Evolutionary conservation across 495 filamentous ascomycete species (phyloP), one percentile per base, ranked within the genome.

Genomic region (Barbatosphaeria neglecta): DNA sequence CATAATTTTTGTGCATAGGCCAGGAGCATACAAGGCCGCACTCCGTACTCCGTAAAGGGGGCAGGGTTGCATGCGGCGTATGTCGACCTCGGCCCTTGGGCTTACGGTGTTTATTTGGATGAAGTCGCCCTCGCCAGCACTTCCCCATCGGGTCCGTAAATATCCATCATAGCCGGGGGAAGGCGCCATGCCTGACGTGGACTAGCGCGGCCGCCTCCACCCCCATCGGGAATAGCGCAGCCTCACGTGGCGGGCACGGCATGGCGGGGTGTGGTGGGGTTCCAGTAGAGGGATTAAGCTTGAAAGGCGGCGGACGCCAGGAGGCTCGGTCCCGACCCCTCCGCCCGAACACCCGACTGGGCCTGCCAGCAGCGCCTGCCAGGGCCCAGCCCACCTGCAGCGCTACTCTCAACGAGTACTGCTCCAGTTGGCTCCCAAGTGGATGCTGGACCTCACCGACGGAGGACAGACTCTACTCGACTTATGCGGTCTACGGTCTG

Each of bases 61-160:
- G n/a, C n/a, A n/a, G 10, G 4, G 13, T 35, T 35, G 31, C 9
- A n/a, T 35, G 9, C 9, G 31, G 4, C 9, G 31, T 13, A 31
- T 31, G 31, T 35, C 31, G 31, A 35, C 31, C 2, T 35, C 31
- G 31, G 31, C 31, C 9, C 31, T 35, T 35, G 31, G 31, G 13
- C 13, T 13, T n/a, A 35, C 31, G 31, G 31, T n/a, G 31, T 35
- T 35, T 35, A 41, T 22, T 44, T 28, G 27, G 46, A 49, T 45
- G 48, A 38, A 35, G 37, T 46, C n/a, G n/a, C n/a, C n/a, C n/a
- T n/a, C n/a, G n/a, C n/a, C 57, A 57, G 57, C 41, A 40, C 54
- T 62, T 55, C 60, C 60, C 60, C 51, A 63, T 62, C 57, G 52
- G 53, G 52, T 53, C 42, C 47, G 40, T 22, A 43, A 38, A 40